These are phyloP conservation scores for Funneliformis caledonium DNA, from an alignment of 371 early-diverging fungal genomes.

Conservation along the genomic window DNA sequence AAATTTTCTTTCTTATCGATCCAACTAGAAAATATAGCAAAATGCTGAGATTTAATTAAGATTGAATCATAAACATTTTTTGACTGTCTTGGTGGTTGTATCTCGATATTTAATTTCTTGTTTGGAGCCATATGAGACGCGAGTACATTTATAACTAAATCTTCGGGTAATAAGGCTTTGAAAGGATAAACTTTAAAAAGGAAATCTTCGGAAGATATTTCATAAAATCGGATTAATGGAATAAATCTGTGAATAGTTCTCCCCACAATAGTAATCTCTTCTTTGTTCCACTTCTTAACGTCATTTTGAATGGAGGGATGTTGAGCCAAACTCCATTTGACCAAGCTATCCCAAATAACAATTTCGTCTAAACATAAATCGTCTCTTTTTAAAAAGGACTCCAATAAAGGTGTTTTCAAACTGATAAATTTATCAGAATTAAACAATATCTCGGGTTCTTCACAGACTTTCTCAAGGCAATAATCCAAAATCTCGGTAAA, in stretches of 20 bases:
- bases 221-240: neutral
- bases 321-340: constrained; percentile 22
- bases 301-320: neutral
- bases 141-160: too few relatives aligned
- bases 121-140: too few relatives aligned
- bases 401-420: neutral
- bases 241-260: neutral
- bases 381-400: neutral
- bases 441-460: constrained; percentile 3
- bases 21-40: too few relatives aligned
- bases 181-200: too few relatives aligned
- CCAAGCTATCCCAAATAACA: constrained; percentile 11
- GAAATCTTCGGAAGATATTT: too few relatives aligned
- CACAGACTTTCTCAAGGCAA: neutral
- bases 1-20: too few relatives aligned
- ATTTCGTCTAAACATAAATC: constrained; percentile 24
- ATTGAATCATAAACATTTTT: too few relatives aligned
- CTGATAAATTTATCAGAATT: neutral
- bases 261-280: neutral
- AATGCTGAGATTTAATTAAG: too few relatives aligned
- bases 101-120: too few relatives aligned
- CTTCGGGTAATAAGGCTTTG: too few relatives aligned
- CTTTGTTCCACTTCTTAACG: neutral
- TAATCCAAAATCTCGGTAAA: neutral
- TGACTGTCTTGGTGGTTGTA: too few relatives aligned